Evolutionary conservation across 1,284 basidiomycete species (phyloP).

Genomic region (Ceratobasidium sp.): DNA sequence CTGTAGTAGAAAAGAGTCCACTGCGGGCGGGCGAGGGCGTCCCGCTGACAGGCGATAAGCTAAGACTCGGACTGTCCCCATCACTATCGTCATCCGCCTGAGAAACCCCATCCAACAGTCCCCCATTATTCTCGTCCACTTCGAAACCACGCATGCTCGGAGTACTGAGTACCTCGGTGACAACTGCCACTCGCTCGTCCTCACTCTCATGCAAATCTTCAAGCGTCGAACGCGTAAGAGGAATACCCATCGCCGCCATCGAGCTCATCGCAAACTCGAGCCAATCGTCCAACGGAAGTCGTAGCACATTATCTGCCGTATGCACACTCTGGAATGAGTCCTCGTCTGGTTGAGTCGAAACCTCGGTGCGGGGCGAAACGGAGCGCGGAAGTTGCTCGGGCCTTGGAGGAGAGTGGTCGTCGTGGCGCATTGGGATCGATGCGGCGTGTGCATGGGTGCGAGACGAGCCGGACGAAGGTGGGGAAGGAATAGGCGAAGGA

Average conservation of each 20-base stretch:
- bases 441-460: slow-evolving; percentile 21
- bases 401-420: slow-evolving; percentile 19
- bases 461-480: slow-evolving; percentile 7
- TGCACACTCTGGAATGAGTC: slow-evolving; percentile 32
- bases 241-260: slow-evolving; percentile 33
- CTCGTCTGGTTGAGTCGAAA: slow-evolving; percentile 8
- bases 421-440: slow-evolving; percentile 33
- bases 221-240: slow-evolving; percentile 19
- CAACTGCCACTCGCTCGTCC: slow-evolving; percentile 13
- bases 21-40: slow-evolving; percentile 23
- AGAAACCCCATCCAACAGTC: neutral
- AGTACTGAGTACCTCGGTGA: slow-evolving; percentile 14
- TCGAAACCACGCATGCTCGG: slow-evolving; percentile 1
- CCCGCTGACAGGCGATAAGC: slow-evolving; percentile 19
- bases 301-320: slow-evolving; percentile 2
- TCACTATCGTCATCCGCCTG: slow-evolving; percentile 29
- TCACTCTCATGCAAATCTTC: slow-evolving; percentile 36
- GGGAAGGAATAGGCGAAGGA: slow-evolving; percentile 6
- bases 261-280: slow-evolving; percentile 32
- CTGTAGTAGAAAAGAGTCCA: neutral
- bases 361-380: slow-evolving; percentile 33
- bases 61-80: slow-evolving; percentile 4
- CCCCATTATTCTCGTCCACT: neutral
- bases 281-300: slow-evolving; percentile 35
- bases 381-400: slow-evolving; percentile 21